Conservation (phyloP, 495 filamentous ascomycete species). For the Lasiosphaeria hispida region DNA sequence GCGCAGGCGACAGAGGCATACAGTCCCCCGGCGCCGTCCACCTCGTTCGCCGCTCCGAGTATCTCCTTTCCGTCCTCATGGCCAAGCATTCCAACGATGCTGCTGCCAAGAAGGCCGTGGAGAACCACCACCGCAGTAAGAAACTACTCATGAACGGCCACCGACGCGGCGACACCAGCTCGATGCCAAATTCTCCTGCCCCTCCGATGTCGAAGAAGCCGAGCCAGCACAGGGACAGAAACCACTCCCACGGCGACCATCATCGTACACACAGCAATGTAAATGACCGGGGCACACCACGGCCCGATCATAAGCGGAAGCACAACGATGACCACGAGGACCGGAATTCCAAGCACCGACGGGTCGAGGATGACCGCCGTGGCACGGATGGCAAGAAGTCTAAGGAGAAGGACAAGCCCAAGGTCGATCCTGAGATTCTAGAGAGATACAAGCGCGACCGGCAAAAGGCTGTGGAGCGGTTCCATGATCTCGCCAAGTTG, state of each 20-base stretch:
- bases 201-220: slow-evolving; percentile 44
- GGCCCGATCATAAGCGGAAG: slow-evolving; percentile 48
- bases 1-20: slow-evolving; percentile 70
- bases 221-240: slow-evolving; percentile 38
- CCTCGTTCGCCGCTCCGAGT: slow-evolving; percentile 90
- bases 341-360: slow-evolving; percentile 33
- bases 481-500: slow-evolving; percentile 32
- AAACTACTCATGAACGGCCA: slow-evolving; percentile 60
- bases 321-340: slow-evolving; percentile 38
- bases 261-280: slow-evolving; percentile 47
- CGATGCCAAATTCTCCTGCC: slow-evolving; percentile 60
- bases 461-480: slow-evolving; percentile 34
- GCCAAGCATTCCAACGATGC: slow-evolving; percentile 68
- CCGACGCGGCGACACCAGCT: slow-evolving; percentile 49
- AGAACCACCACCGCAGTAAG: slow-evolving; percentile 86
- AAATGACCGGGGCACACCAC: slow-evolving; percentile 42
- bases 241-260: slow-evolving; percentile 45
- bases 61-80: slow-evolving; percentile 85
- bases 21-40: slow-evolving; percentile 96
- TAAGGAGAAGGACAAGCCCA: slow-evolving; percentile 33
- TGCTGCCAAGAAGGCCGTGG: slow-evolving; percentile 75
- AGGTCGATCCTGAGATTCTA: slow-evolving; percentile 33
- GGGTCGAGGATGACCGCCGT: slow-evolving; percentile 31
- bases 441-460: slow-evolving; percentile 34
- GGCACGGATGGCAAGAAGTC: slow-evolving; percentile 25